phyloP scores from a whole-genome alignment of 1,284 basidiomycete genomes.

The Ceratobasidium sp. region DNA sequence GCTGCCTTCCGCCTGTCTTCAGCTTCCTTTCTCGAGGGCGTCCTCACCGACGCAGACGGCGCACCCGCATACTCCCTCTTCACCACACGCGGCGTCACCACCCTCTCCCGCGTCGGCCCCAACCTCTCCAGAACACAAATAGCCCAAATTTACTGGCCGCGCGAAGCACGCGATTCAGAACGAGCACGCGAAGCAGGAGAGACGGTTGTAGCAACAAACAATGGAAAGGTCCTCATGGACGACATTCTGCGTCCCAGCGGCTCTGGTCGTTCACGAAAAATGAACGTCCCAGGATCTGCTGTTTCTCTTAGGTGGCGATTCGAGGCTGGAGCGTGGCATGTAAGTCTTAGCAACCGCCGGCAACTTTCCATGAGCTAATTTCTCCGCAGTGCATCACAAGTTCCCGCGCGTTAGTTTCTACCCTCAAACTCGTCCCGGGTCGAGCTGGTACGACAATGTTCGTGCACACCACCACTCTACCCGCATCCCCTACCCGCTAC shows the following conservation, averaged over 20 bases:
- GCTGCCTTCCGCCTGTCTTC: slow-evolving; percentile 30
- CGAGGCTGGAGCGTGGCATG: slow-evolving; percentile 24
- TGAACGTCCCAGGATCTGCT: slow-evolving; percentile 29
- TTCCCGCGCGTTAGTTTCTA: slow-evolving; percentile 29
- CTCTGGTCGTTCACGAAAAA: slow-evolving; percentile 33
- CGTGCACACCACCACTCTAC: slow-evolving; percentile 30
- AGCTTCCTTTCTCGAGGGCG: slow-evolving; percentile 43
- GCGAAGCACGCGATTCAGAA: slow-evolving; percentile 21
- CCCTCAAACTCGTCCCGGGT: slow-evolving; percentile 26
- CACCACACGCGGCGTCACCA: slow-evolving; percentile 41
- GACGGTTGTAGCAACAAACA: slow-evolving; percentile 29
- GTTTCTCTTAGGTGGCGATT: slow-evolving; percentile 21
- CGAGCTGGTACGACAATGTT: slow-evolving; percentile 31
- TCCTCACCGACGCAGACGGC: slow-evolving; percentile 27
- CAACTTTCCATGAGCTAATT: not conserved
- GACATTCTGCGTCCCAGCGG: slow-evolving; percentile 36
- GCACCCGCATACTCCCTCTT: slow-evolving; percentile 34
- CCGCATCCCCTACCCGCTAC: slow-evolving; percentile 10
- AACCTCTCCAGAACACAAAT: slow-evolving; percentile 33
- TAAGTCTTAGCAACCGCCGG: slow-evolving; percentile 3
- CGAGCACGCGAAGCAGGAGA: slow-evolving; percentile 37
- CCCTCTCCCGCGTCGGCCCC: slow-evolving; percentile 38
- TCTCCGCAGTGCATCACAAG: slow-evolving; percentile 16
- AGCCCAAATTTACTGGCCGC: slow-evolving; percentile 31
- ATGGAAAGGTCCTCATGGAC: slow-evolving; percentile 41